Percentiles rank a stretch among this genome's conserved stretches.
These are phyloP conservation scores for Quercus berberidifolia DNA, from an alignment of 306 rosid genomes.

Conservation along the genomic window DNA sequence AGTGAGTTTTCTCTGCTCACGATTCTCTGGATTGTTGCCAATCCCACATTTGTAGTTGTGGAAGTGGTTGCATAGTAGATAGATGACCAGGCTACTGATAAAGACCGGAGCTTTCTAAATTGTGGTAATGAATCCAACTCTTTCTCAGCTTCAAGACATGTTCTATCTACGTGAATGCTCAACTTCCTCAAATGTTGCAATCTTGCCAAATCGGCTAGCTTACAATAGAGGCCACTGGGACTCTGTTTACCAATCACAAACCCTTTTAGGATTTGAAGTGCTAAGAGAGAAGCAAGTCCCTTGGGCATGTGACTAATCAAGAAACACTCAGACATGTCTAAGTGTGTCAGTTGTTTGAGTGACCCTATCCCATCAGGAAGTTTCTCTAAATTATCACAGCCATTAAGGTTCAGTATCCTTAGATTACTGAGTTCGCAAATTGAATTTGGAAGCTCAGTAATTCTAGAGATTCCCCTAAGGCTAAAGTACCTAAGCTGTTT, in stretches of 20 bases:
- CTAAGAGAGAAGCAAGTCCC: constrained; percentile 6
- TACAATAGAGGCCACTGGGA: not conserved
- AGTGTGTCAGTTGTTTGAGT: constrained; percentile 13
- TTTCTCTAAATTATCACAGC: constrained; percentile 12
- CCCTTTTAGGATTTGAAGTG: constrained; percentile 23
- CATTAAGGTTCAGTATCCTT: constrained; percentile 24
- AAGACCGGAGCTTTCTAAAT: not conserved
- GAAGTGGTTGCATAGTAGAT: no score
- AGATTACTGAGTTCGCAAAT: constrained; percentile 15
- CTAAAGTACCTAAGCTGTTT: not conserved
- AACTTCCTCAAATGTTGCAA: constrained; percentile 2
- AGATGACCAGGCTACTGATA: constrained; percentile 19
- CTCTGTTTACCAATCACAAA: not conserved
- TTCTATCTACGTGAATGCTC: constrained; percentile 7
- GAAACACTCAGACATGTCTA: constrained; percentile 23
- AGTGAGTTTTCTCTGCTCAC: no score
- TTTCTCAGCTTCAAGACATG: no score
- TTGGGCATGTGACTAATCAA: constrained; percentile 19
- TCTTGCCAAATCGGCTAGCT: not conserved
- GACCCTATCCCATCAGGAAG: constrained; percentile 20
- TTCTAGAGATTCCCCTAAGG: constrained; percentile 19
- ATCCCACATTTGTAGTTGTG: no score
- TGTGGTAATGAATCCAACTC: not conserved
- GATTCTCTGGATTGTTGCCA: no score
- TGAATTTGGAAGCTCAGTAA: constrained; percentile 16